phyloP scores from a whole-genome alignment of 2,329 filamentous ascomycete genomes.

The Colletotrichum chlorophyti region DNA sequence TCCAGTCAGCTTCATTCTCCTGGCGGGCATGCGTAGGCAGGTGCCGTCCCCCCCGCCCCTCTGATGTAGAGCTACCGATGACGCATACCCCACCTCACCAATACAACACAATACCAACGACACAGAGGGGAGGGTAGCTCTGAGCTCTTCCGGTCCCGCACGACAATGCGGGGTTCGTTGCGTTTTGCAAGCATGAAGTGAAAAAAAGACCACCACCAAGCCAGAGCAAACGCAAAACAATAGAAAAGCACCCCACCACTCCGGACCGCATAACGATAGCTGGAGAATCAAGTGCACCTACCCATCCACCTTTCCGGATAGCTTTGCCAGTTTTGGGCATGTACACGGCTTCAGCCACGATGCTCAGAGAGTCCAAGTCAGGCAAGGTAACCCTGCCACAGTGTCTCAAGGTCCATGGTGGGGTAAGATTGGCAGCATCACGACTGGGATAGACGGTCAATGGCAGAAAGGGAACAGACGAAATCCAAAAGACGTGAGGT shows the following conservation, averaged over 20 bases:
- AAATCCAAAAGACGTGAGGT: not conserved
- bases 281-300: not conserved
- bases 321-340: conserved; percentile 14
- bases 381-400: not conserved
- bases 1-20: not conserved
- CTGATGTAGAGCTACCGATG: conserved; percentile 19
- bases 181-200: conserved; percentile 16
- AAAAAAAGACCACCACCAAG: conserved; percentile 23
- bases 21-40: not conserved
- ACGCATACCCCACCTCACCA: conserved; percentile 18
- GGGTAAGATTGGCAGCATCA: conserved; percentile 24
- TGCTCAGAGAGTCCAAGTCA: too few relatives aligned
- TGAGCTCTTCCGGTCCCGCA: conserved; percentile 15
- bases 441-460: conserved; percentile 20
- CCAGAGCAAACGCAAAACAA: too few relatives aligned
- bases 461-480: conserved; percentile 13
- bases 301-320: conserved; percentile 6
- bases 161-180: conserved; percentile 26
- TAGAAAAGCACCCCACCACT: not conserved
- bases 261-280: not conserved
- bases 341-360: too few relatives aligned
- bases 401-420: conserved; percentile 21
- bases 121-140: conserved; percentile 9
- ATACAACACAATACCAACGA: not conserved
- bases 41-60: not conserved